These are phyloP conservation scores for Agapanthus africanus DNA, from an alignment of 106 monocot genomes.

Conservation along the genomic window DNA sequence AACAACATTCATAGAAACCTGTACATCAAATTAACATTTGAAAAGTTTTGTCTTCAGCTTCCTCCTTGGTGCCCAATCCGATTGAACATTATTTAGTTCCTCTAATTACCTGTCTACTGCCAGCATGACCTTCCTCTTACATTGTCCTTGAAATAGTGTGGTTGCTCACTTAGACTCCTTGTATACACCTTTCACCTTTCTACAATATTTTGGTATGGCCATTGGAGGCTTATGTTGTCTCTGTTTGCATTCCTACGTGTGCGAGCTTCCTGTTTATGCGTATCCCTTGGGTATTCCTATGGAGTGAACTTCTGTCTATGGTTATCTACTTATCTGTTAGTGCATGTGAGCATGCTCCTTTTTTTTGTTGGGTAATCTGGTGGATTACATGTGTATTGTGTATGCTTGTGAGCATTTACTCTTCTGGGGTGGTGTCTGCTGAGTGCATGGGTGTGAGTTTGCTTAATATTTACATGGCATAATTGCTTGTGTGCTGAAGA, in stretches of 20 bases:
- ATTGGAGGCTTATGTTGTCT: not conserved
- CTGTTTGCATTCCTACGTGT: not conserved
- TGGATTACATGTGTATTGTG: not conserved
- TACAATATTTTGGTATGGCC: not conserved
- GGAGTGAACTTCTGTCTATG: not conserved
- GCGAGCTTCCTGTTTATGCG: not conserved
- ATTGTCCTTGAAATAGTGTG: not conserved
- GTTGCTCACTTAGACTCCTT: not conserved
- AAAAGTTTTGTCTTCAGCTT: not conserved
- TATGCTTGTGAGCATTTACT: not conserved
- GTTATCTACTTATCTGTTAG: not conserved
- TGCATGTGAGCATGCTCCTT: not conserved
- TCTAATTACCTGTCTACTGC: not conserved
- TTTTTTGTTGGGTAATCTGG: too few species aligned
- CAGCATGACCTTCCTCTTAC: not conserved
- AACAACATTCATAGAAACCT: not conserved
- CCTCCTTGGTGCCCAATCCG: not conserved
- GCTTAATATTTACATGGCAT: not conserved
- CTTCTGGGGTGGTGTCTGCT: not conserved
- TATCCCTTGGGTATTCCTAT: not conserved
- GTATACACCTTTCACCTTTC: not conserved
- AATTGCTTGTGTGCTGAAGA: not conserved
- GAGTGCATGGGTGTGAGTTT: not conserved
- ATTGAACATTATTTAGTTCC: not conserved
- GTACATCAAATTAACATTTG: not conserved